Evolutionary conservation across 176 grass and related monocot species (phyloP).

Genomic region (bread wheat (Triticum aestivum)): DNA sequence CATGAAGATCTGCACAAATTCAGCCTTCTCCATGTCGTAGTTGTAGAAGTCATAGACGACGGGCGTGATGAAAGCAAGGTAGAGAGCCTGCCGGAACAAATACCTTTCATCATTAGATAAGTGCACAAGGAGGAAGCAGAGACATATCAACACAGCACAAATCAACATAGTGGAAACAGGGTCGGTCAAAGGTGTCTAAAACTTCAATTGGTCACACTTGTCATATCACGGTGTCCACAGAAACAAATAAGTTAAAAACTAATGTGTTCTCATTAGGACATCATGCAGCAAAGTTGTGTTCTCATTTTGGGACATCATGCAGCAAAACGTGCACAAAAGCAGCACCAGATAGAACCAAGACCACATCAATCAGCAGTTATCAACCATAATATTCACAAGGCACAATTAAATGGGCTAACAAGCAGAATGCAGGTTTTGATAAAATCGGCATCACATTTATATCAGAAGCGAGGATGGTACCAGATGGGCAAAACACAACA

Average conservation of each 20-base stretch:
- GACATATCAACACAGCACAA: not conserved
- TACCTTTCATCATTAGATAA: not conserved
- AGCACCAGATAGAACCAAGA: not conserved
- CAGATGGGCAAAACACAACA: not conserved
- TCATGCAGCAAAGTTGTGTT: not conserved
- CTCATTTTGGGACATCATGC: not conserved
- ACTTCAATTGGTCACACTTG: not conserved
- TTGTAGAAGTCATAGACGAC: constrained; percentile 81
- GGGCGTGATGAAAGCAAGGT: constrained; percentile 64
- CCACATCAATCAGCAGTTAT: not conserved
- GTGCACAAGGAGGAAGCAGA: not conserved
- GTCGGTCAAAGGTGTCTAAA: not conserved
- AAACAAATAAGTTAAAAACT: not conserved
- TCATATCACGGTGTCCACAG: not conserved
- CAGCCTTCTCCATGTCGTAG: constrained; percentile 67
- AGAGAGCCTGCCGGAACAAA: constrained; percentile 36
- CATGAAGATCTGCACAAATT: constrained; percentile 67
- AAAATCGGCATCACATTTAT: not conserved
- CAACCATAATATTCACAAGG: not conserved
- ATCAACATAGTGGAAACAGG: not conserved
- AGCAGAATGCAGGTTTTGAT: not conserved
- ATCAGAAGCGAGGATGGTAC: not conserved
- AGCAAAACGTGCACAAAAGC: not conserved
- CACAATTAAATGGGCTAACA: not conserved
- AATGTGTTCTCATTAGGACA: not conserved